Evolutionary conservation across 1,284 basidiomycete species (phyloP).

Genomic region (Phellinidium pouzarii): DNA sequence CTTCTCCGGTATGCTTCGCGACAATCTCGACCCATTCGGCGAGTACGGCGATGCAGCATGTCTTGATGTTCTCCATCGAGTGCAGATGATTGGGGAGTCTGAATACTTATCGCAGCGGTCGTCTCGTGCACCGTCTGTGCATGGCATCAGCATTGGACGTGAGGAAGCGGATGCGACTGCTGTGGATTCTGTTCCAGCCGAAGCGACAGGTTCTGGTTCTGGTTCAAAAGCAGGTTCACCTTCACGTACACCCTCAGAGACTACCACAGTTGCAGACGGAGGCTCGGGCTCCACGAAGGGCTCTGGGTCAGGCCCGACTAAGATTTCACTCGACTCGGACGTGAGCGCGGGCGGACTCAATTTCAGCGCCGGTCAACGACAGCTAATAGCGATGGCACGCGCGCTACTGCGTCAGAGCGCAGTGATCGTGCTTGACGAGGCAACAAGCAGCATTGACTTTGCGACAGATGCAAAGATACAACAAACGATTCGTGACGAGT

Average conservation of each 20-base stretch:
- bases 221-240: constrained; percentile 21
- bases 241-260: constrained; percentile 1
- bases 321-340: constrained; percentile 61
- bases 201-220: constrained; percentile 25
- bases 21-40: constrained; percentile 82
- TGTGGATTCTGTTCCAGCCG: constrained; percentile 19
- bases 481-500: constrained; percentile 73
- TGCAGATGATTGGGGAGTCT: constrained; percentile 53
- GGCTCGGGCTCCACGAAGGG: constrained; percentile 28
- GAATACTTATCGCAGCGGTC: constrained; percentile 38
- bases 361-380: constrained; percentile 81
- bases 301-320: constrained; percentile 46
- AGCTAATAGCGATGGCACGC: constrained; percentile 76
- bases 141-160: constrained; percentile 26
- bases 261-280: constrained; percentile 14
- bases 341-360: constrained; percentile 78
- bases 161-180: constrained; percentile 29
- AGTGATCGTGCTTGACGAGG: constrained; percentile 81
- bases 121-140: constrained; percentile 43
- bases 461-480: constrained; percentile 76
- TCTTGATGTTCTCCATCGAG: constrained; percentile 57
- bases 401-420: constrained; percentile 70
- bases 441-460: constrained; percentile 72
- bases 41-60: constrained; percentile 81
- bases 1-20: constrained; percentile 81